Evolutionary conservation across 2,329 filamentous ascomycete genomes (phyloP).

Genomic region (Colletotrichum tropicale): DNA sequence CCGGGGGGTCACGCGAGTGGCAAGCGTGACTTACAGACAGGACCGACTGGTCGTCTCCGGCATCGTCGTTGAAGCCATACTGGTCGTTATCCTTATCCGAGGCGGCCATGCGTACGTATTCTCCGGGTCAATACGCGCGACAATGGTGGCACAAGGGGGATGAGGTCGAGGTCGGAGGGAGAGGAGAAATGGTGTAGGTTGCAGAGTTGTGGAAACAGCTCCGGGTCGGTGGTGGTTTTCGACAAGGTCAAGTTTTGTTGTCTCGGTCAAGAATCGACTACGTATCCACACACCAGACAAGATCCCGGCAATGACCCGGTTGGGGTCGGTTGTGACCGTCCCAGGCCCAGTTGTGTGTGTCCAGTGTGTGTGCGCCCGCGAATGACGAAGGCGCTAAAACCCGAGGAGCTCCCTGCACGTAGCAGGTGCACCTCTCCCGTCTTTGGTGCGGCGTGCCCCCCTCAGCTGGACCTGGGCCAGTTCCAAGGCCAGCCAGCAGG

Average conservation of each 20-base stretch:
- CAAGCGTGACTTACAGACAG: constrained; percentile 34
- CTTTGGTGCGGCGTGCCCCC: not conserved
- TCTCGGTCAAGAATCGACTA: constrained; percentile 17
- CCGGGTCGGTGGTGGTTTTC: not conserved
- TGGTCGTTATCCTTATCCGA: constrained; percentile 44
- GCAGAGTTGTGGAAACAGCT: constrained; percentile 7
- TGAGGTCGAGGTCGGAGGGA: not conserved
- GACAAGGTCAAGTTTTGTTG: constrained; percentile 22
- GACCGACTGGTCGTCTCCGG: constrained; percentile 54
- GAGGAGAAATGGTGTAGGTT: not conserved
- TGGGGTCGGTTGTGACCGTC: not conserved
- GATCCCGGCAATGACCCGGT: constrained; percentile 8
- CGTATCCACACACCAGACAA: constrained; percentile 18
- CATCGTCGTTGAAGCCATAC: constrained; percentile 52
- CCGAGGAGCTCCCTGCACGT: constrained; percentile 6
- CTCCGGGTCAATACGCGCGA: constrained; percentile 12
- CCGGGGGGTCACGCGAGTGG: constrained; percentile 4
- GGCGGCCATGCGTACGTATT: constrained; percentile 40
- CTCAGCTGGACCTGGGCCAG: not conserved
- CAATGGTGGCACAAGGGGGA: constrained; percentile 12
- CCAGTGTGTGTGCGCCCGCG: not conserved
- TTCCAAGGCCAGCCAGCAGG: not conserved
- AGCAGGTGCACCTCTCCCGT: not conserved
- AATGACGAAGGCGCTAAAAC: constrained; percentile 14
- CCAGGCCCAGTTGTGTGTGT: not conserved